These are phyloP conservation scores for Chaetoceros muelleri DNA, from an alignment of 108 stramenopile genomes.

Conservation along the genomic window DNA sequence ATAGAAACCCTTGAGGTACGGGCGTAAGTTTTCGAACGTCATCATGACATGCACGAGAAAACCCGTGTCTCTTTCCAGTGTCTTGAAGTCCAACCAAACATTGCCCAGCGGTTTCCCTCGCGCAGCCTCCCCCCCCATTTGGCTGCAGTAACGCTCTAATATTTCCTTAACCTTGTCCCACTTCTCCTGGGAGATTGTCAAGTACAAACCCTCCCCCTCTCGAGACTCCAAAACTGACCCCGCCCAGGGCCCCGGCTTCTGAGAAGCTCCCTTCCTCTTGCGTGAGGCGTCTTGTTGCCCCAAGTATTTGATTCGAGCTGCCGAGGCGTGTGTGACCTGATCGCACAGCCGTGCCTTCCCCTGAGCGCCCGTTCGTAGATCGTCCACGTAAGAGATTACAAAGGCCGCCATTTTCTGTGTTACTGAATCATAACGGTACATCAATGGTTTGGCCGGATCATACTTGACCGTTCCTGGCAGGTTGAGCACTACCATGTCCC, in stretches of 20 bases:
- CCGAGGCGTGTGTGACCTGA: conserved; percentile 2
- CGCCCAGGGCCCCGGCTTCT: conserved; percentile 13
- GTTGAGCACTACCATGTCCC: conserved; percentile 7
- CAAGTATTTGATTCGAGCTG: conserved; percentile 7
- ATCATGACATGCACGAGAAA: conserved; percentile 1
- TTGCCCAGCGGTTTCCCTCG: conserved; percentile 3
- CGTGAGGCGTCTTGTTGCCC: conserved; percentile 10
- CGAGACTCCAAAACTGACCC: conserved; percentile 3
- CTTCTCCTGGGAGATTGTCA: too few species aligned
- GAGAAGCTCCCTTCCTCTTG: conserved; percentile 1
- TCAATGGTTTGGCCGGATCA: conserved; percentile 6
- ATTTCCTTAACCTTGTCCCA: too few species aligned
- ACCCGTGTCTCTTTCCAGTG: conserved; percentile 1
- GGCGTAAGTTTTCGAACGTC: too few species aligned
- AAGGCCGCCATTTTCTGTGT: too few species aligned
- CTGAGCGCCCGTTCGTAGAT: too few species aligned
- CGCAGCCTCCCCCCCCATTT: conserved; percentile 12
- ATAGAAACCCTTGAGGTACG: too few species aligned
- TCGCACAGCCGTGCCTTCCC: background rate
- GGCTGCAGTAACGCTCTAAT: conserved; percentile 5
- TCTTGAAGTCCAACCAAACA: conserved; percentile 5
- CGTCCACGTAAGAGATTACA: too few species aligned
- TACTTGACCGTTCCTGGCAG: conserved; percentile 7
- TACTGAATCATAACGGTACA: too few species aligned
- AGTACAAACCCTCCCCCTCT: conserved; percentile 4